These are phyloP conservation scores for Blastomyces percursus DNA, from an alignment of 2,329 filamentous ascomycete genomes.

Conservation along the genomic window DNA sequence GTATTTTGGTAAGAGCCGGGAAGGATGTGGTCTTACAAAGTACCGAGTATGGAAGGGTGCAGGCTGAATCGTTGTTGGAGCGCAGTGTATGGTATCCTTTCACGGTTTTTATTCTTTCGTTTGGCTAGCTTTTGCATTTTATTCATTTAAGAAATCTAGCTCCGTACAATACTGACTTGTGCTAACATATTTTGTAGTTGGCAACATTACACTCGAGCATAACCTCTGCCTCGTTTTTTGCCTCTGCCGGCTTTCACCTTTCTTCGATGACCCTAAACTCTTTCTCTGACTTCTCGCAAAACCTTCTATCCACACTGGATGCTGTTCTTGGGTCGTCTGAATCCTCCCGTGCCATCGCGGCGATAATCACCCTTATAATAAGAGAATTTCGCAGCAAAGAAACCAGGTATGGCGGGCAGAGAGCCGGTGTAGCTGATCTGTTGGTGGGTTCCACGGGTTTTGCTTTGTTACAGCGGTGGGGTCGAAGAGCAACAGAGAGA, in stretches of 20 bases:
- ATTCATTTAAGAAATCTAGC: not conserved
- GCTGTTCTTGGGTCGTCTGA: constrained; percentile 40
- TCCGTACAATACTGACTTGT: constrained; percentile 9
- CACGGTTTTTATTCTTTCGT: not conserved
- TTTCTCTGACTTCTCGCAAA: constrained; percentile 33
- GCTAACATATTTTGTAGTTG: constrained; percentile 23
- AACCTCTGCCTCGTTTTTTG: constrained; percentile 38
- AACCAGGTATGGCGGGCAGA: constrained; percentile 19
- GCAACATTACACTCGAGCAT: constrained; percentile 35
- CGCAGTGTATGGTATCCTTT: constrained; percentile 29
- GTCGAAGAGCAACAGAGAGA: constrained; percentile 34
- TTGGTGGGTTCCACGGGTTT: constrained; percentile 36
- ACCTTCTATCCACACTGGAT: constrained; percentile 36
- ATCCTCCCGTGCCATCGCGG: constrained; percentile 38
- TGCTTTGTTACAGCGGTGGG: constrained; percentile 38
- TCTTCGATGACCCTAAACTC: constrained; percentile 36
- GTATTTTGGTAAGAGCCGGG: constrained; percentile 34
- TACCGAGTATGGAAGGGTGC: constrained; percentile 35
- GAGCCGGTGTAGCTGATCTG: constrained; percentile 34
- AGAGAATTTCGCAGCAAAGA: constrained; percentile 34
- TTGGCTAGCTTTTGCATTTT: not conserved
- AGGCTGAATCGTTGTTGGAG: constrained; percentile 37
- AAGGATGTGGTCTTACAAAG: constrained; percentile 34
- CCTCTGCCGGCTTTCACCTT: constrained; percentile 37
- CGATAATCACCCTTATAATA: constrained; percentile 38